Evolutionary conservation across 805 yeast species (phyloP), one percentile per base, ranked within the genome.

Genomic region (Candida stauntonica): DNA sequence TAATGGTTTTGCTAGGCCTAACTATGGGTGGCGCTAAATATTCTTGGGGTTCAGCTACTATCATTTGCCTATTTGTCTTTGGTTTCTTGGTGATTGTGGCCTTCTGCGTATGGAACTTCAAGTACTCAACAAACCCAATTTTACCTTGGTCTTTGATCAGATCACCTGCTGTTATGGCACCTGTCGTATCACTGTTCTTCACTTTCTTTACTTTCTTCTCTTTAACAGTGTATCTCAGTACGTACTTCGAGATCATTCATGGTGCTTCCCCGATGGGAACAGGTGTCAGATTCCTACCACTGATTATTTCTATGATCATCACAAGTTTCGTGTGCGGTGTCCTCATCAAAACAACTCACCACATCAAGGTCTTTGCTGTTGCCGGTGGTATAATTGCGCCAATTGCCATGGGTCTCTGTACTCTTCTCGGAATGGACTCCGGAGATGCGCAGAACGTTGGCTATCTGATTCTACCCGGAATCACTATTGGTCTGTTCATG

Each of bases 41-140:
- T 48, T 57, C 73, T 3, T 79, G 86, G 85, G 51, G 58, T 3
- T 70, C 79, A 0, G 72, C 74, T n/a, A 66, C 73, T 3, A 73
- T 75, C 3, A 68, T 79, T 5, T 46, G 57, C 11, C 69, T 70
- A 36, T 40, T 42, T 43, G 61, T 32, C 6, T n/a, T 38, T 4
- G 13, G 31, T 18, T 27, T 27, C 2, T 11, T 33, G n/a, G 19
- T 29, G 13, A 17, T 23, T 13, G 12, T 27, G 18, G 18, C 15
- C 5, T 38, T 38, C 20, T 4, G 18, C n/a, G 9, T 17, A 12
- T 33, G 41, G 41, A 38, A 33, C 26, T 33, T 33, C 34, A 38
- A 23, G 20, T 29, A 17, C 7, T 33, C 41, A 11, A 28, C 24
- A 13, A 6, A 12, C 18, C 41, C 36, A 17, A 29, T 38, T 15